phyloP scores from a whole-genome alignment of 139 green algal genomes.

The Ulvella scutata region DNA sequence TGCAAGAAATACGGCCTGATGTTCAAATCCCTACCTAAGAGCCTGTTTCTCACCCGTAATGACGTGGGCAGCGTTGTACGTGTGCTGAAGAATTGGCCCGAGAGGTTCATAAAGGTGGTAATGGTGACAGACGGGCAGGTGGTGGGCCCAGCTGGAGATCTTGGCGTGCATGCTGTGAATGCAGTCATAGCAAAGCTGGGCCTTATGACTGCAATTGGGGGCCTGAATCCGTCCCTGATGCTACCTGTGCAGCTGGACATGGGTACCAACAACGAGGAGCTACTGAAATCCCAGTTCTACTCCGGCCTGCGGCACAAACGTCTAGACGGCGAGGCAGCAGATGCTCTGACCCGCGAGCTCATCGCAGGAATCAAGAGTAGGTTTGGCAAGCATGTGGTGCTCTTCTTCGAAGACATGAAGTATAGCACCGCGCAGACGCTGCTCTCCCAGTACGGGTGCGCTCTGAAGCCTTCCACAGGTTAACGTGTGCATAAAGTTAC shows the following conservation, averaged over 20 bases:
- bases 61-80: slow-evolving; percentile 44
- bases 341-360: slow-evolving; percentile 62
- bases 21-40: slow-evolving; percentile 50
- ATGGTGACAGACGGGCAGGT: slow-evolving; percentile 64
- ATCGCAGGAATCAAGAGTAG: slow-evolving; percentile 42
- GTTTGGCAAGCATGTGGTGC: slow-evolving; percentile 63
- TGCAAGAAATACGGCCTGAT: slow-evolving; percentile 42
- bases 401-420: slow-evolving; percentile 66
- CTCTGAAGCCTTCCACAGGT: neutral
- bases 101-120: slow-evolving; percentile 64
- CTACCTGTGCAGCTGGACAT: slow-evolving; percentile 61
- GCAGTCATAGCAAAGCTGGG: slow-evolving; percentile 41
- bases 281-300: slow-evolving; percentile 36
- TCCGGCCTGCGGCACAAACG: slow-evolving; percentile 36
- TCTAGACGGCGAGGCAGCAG: slow-evolving; percentile 36
- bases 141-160: slow-evolving; percentile 30
- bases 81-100: slow-evolving; percentile 85
- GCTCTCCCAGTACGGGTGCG: slow-evolving; percentile 48
- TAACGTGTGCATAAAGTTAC: neutral
- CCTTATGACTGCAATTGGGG: slow-evolving; percentile 61
- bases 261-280: slow-evolving; percentile 24
- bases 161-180: slow-evolving; percentile 63
- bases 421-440: slow-evolving; percentile 50
- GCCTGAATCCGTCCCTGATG: slow-evolving; percentile 52
- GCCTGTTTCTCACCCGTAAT: slow-evolving; percentile 66